Evolutionary conservation across 1,139 yeast genomes (phyloP), one percentile per base, ranked within the genome.

Genomic region (Kodamaea suecica): DNA sequence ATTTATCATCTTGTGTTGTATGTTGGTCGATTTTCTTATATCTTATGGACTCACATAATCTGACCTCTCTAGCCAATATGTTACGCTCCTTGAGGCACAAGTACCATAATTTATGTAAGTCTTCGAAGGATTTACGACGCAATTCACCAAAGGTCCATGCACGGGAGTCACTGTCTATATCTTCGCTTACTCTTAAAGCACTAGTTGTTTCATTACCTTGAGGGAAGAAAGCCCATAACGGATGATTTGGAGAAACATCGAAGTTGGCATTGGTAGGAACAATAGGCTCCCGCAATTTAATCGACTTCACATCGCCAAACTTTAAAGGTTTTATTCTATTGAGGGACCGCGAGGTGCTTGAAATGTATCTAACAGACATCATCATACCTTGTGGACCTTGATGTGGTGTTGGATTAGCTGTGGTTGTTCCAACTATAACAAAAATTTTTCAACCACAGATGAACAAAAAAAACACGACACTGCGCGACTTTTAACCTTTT

Each of bases 171-270:
- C 66, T 59, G 39, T 73, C 71, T 27, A 87, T 53, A 15, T 84
- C 90, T 4, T 69, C 75, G 2, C 72, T 57, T 2, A 69, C 60
- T 47, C 97, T 73, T 43, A 83, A 63, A 45, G 80, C 78, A 48
- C 72, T 65, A 41, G 76, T 70, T 12, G 64, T 47, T 13, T 59
- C 49, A 43, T 43, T 61, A 3, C 72, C 74, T 31, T 81, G 72
- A 27, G 78, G 72, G 65, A 92, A 92, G 59, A 92, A 92, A 50
- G 85, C 94, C 97, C 97, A 92, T 45, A 92, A 70, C 25, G 98
- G 97, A 61, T 92, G 98, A 55, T 84, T 84, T 10, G 84, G 94
- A 15, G 80, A 74, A 19, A 85, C 86, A 44, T 71, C 74, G 40
- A 90, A 53, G 58, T 85, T 85, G 44, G 72, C 69, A 40, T 77